Base-by-base conservation (phyloP, 2,329 filamentous ascomycete species). In the Penicillium capsulatum region DNA sequence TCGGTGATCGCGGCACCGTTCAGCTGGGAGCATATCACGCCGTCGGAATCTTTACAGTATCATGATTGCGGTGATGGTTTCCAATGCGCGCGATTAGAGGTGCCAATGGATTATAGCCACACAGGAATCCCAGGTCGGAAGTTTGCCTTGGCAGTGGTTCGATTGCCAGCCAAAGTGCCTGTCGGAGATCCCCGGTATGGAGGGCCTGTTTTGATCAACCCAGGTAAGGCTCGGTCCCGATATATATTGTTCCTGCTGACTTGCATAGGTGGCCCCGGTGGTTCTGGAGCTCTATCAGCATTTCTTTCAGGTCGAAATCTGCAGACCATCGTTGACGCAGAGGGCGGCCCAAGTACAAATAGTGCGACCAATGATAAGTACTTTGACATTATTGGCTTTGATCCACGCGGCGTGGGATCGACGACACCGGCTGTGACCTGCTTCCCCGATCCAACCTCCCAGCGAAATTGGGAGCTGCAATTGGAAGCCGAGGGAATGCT, bases 181-280 rank as follows among this genome's bases (percentile, higher is more conserved):
- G 55, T 63, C 4, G 58, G 64, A 1, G 67, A 75, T 51, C 54
- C 64, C 11, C 60, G 61, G 5, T 72, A 72, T 47, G 69, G 69
- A 2, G 71, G 72, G 3, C 62, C 71, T 1, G 61, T 75, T 17
- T 35, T 76, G 4, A 58, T 73, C 5, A 76, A 76, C 42, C 71
- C 72, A 3, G 61, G 61, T 63, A 29, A 42, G 45, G 13, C 26
- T n/a, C n/a, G 26, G 5, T n/a, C n/a, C 26, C 22, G 7, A 28
- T n/a, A 11, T 11, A 14, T 11, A 28, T n/a, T n/a, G 26, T n/a
- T n/a, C 26, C 35, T 24, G 33, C 26, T 48, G 9, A 48, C 3
- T 17, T 11, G 7, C 4, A 3, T 29, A 64, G 64, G 64, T 28
- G 71, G 71, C 1, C 71, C 71, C 3, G 70, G 71, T 14, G 67